Evolutionary conservation across 805 yeast genomes (phyloP).

Genomic region (Candida ficus): DNA sequence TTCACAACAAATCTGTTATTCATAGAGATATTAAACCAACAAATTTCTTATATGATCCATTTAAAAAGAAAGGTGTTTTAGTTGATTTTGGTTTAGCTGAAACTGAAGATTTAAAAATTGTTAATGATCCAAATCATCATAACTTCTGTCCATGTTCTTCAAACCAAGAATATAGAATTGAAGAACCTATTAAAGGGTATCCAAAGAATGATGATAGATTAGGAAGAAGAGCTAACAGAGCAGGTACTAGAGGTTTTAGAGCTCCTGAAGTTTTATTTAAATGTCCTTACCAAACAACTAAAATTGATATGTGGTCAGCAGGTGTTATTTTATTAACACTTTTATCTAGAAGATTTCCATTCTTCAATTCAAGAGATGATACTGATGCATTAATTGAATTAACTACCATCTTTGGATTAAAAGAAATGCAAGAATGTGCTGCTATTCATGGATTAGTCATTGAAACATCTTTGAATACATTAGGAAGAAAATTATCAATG

Average conservation of each 20-base stretch:
- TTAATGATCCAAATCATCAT: slow-evolving; percentile 22
- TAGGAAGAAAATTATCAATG: slow-evolving; percentile 27
- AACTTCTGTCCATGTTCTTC: slow-evolving; percentile 50
- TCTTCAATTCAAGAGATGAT: slow-evolving; percentile 92
- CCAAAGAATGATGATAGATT: slow-evolving; percentile 85
- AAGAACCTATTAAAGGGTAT: slow-evolving; percentile 49
- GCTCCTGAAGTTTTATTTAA: slow-evolving; percentile 70
- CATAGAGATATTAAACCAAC: slow-evolving; percentile 82
- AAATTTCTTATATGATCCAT: slow-evolving; percentile 52
- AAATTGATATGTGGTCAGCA: slow-evolving; percentile 79
- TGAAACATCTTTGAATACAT: slow-evolving; percentile 55
- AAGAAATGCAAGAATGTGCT: slow-evolving; percentile 70
- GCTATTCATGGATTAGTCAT: slow-evolving; percentile 83
- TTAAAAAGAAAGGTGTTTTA: slow-evolving; percentile 51
- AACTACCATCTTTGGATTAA: slow-evolving; percentile 72
- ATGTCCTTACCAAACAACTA: slow-evolving; percentile 51
- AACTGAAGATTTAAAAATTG: slow-evolving; percentile 33
- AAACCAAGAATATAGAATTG: slow-evolving; percentile 27
- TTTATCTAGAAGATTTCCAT: slow-evolving; percentile 77
- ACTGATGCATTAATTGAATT: slow-evolving; percentile 86
- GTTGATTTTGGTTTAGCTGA: slow-evolving; percentile 77
- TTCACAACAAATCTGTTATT: slow-evolving; percentile 65
- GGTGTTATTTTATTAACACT: slow-evolving; percentile 77
- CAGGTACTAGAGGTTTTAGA: slow-evolving; percentile 87
- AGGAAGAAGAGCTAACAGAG: slow-evolving; percentile 90